A percentile compares a stretch with the other conserved stretches of the same genome.
phyloP scores from a whole-genome alignment of 345 rosid genomes.

The Eucalyptus viminalis region DNA sequence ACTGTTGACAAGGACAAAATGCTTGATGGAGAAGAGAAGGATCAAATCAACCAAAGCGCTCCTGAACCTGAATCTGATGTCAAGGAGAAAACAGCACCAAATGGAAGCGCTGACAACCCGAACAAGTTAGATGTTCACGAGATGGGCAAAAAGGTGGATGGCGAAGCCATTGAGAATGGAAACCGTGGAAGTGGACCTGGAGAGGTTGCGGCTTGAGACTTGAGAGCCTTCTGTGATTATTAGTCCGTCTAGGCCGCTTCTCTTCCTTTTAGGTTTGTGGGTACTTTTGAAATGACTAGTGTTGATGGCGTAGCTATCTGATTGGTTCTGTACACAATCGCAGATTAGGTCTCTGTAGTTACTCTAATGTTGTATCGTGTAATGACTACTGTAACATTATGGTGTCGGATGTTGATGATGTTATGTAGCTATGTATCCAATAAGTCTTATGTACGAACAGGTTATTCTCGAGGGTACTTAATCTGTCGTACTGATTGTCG shows the following conservation, averaged over 20 bases:
- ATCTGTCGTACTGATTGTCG: not conserved
- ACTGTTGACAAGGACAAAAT: not conserved
- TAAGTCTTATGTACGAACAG: not conserved
- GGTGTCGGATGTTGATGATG: not conserved
- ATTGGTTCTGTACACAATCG: conserved; percentile 8
- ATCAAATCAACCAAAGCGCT: not conserved
- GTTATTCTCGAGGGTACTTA: not conserved
- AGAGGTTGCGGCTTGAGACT: conserved; percentile 13
- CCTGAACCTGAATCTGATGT: conserved; percentile 3
- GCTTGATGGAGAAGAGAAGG: conserved; percentile 1
- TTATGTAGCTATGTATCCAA: not conserved
- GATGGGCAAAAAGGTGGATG: conserved; percentile 13
- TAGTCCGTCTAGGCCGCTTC: not conserved
- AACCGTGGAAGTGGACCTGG: conserved; percentile 3
- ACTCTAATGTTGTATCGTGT: not conserved
- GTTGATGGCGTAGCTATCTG: conserved; percentile 8
- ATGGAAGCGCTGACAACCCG: not conserved
- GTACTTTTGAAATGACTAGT: conserved; percentile 1
- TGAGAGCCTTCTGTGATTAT: not conserved
- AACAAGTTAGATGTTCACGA: not conserved
- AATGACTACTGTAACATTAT: not conserved
- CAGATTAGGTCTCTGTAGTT: conserved; percentile 9
- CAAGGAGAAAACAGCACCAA: conserved; percentile 8
- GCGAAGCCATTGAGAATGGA: conserved; percentile 21
- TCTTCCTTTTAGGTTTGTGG: not conserved